A percentile compares a stretch with the other conserved stretches of the same genome.
Conservation (phyloP, 768 basidiomycete species). For the Auricularia heimuer region DNA sequence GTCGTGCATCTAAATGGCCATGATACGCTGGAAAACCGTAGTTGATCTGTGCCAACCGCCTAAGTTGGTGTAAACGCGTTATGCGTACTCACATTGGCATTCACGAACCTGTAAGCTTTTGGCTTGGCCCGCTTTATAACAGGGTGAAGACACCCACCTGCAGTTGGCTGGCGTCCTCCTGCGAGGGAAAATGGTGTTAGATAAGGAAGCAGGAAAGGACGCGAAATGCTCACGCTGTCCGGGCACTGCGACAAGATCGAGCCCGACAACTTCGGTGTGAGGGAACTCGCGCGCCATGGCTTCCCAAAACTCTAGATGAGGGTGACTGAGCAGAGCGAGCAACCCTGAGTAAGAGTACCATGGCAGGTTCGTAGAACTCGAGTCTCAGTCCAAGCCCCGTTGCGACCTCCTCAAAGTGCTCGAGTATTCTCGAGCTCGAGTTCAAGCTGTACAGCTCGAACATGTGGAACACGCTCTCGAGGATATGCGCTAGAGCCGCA, state of each 20-base stretch:
- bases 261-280: constrained; percentile 8
- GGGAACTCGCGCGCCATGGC: constrained; percentile 10
- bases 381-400: too few species aligned
- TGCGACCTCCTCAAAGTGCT: too few species aligned
- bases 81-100: not conserved
- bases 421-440: too few species aligned
- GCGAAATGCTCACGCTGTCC: not conserved
- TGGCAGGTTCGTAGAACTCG: constrained; percentile 1
- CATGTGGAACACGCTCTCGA: too few species aligned
- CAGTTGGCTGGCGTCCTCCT: not conserved
- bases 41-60: not conserved
- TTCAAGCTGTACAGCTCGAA: too few species aligned
- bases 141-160: not conserved
- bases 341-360: constrained; percentile 2
- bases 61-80: not conserved
- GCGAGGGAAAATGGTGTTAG: not conserved
- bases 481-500: too few species aligned
- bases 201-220: not conserved
- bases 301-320: not conserved
- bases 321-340: not conserved
- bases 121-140: not conserved
- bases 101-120: not conserved
- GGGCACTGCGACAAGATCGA: constrained; percentile 8
- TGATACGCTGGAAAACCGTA: constrained; percentile 6
- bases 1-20: constrained; percentile 6